Percentiles rank a stretch among this genome's conserved stretches.
phyloP scores from a whole-genome alignment of 306 rosid genomes.

The Castanea mollissima region DNA sequence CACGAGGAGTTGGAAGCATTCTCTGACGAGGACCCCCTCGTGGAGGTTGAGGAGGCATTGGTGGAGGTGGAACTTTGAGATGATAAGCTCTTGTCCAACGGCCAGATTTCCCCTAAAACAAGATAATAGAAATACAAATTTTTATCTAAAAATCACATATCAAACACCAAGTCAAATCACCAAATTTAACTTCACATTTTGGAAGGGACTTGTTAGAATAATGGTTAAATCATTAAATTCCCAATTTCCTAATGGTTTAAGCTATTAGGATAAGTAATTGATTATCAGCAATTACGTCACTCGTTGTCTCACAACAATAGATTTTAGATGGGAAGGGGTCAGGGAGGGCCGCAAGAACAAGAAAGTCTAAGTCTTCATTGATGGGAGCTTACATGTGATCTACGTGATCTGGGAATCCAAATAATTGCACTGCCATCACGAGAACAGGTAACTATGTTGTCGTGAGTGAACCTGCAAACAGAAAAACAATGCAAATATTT shows the following conservation, averaged over 20 bases:
- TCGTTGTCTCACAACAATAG: background rate
- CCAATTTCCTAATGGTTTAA: too few species aligned
- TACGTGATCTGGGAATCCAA: conserved; percentile 94
- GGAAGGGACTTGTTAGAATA: background rate
- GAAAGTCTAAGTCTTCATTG: conserved; percentile 14
- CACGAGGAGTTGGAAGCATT: conserved; percentile 96
- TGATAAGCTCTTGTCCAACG: conserved; percentile 98
- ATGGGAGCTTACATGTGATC: conserved; percentile 71
- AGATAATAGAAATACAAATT: conserved; percentile 17
- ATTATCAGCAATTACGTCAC: conserved; percentile 5
- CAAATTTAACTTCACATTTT: conserved; percentile 14
- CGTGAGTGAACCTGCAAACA: conserved; percentile 85
- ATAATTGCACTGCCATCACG: conserved; percentile 99
- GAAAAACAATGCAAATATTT: conserved; percentile 13
- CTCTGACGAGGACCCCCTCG: conserved; percentile 98
- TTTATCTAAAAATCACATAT: conserved; percentile 12
- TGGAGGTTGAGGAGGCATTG: conserved; percentile 90
- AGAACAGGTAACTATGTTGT: conserved; percentile 97
- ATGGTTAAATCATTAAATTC: too few species aligned
- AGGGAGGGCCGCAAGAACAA: background rate
- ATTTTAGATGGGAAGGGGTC: too few species aligned
- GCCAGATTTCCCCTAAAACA: conserved; percentile 77
- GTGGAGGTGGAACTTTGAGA: conserved; percentile 98
- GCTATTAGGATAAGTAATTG: too few species aligned
- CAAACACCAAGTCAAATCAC: background rate